Evolutionary conservation across 2,329 filamentous ascomycete species (phyloP).

Genomic region (Aspergillus texensis): DNA sequence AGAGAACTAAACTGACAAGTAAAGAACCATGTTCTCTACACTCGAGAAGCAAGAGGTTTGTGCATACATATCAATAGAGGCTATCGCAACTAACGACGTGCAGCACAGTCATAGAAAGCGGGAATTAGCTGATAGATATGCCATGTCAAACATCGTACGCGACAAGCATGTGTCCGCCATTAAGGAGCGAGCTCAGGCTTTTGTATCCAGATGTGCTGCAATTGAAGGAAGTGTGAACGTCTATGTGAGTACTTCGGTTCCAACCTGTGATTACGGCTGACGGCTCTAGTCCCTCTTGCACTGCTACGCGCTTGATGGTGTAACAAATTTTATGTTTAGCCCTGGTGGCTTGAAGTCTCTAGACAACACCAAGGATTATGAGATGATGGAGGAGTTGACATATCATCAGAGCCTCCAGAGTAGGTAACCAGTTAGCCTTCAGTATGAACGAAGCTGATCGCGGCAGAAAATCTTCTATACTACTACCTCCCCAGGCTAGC

Average conservation of each 20-base stretch:
- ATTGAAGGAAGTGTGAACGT: slow-evolving; percentile 57
- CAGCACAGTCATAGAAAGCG: slow-evolving; percentile 67
- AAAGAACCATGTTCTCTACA: slow-evolving; percentile 23
- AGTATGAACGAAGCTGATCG: slow-evolving; percentile 5
- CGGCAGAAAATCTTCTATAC: slow-evolving; percentile 59
- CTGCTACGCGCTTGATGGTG: slow-evolving; percentile 70
- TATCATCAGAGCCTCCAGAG: slow-evolving; percentile 69
- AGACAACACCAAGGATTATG: slow-evolving; percentile 56
- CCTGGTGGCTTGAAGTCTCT: slow-evolving; percentile 66
- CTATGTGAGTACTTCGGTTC: slow-evolving; percentile 54
- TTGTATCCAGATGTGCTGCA: slow-evolving; percentile 57
- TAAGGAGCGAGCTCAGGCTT: slow-evolving; percentile 57
- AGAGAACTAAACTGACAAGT: neutral
- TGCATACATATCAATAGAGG: no score
- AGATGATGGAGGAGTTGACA: slow-evolving; percentile 69
- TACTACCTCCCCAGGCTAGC: slow-evolving; percentile 61
- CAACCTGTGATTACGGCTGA: neutral
- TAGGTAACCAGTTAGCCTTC: slow-evolving; percentile 38
- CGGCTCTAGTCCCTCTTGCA: slow-evolving; percentile 52
- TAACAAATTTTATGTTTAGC: slow-evolving; percentile 70
- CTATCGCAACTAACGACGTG: slow-evolving; percentile 3
- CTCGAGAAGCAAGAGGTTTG: slow-evolving; percentile 16
- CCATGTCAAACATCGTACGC: slow-evolving; percentile 68
- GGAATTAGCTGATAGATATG: slow-evolving; percentile 67
- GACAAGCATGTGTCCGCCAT: slow-evolving; percentile 60